Conservation (phyloP, 257 asterid genomes). For the Nicotiana paniculata region DNA sequence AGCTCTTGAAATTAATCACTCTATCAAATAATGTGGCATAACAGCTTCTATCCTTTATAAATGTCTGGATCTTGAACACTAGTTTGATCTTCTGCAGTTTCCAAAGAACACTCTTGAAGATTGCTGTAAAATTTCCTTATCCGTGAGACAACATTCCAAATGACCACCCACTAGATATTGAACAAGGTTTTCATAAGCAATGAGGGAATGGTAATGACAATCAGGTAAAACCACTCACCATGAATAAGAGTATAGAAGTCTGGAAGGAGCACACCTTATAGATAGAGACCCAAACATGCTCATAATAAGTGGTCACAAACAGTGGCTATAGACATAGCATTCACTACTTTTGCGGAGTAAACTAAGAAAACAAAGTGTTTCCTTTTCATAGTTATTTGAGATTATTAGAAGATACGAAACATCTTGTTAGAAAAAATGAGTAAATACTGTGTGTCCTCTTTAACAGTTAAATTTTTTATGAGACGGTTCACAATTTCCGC, state of each 20-base stretch:
- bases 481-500: neutral
- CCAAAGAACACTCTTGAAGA: neutral
- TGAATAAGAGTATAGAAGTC: neutral
- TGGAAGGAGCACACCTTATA: neutral
- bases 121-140: neutral
- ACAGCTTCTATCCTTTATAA: neutral
- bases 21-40: neutral
- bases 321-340: neutral
- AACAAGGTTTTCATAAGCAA: neutral
- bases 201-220: neutral
- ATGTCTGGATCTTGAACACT: neutral
- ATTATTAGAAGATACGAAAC: neutral
- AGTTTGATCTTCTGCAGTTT: neutral
- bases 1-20: neutral
- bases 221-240: neutral
- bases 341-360: neutral
- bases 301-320: neutral
- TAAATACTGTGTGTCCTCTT: neutral
- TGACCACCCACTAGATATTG: neutral
- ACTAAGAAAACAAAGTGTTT: neutral
- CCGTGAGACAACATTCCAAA: neutral
- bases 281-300: neutral
- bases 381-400: neutral
- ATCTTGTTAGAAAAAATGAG: neutral
- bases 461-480: neutral